A percentile compares a stretch with the other conserved stretches of the same genome.
phyloP scores from a whole-genome alignment of 805 yeast species.

The Cephaloascus fragrans region DNA sequence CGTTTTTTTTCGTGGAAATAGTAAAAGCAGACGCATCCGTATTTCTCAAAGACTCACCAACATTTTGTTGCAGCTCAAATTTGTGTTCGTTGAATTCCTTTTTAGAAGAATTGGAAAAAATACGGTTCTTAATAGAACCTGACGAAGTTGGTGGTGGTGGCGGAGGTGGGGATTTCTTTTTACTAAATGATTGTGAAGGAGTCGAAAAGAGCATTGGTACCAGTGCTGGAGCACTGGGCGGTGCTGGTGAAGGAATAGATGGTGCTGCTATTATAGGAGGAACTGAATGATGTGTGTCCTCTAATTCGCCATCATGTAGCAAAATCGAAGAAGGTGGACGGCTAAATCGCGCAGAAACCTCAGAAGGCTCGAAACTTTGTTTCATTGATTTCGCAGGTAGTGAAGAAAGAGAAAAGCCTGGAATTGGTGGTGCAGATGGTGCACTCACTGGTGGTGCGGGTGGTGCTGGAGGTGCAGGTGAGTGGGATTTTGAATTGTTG shows the following conservation, averaged over 20 bases:
- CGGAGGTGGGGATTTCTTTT: conserved; percentile 13
- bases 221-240: conserved; percentile 1
- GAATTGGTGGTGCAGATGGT: conserved; percentile 11
- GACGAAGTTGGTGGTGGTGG: conserved; percentile 12
- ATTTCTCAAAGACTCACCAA: conserved; percentile 44
- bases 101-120: neutral
- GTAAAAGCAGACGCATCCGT: conserved; percentile 62
- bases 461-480: conserved; percentile 10
- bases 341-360: no score
- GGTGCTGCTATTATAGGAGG: conserved; percentile 17
- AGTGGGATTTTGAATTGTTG: no score
- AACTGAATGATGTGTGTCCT: conserved; percentile 4
- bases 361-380: no score
- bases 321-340: no score
- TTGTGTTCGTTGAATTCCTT: conserved; percentile 6
- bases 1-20: conserved; percentile 28
- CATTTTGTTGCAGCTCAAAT: conserved; percentile 31
- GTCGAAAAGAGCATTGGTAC: no score
- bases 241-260: conserved; percentile 9
- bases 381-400: conserved; percentile 4
- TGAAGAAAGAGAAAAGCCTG: conserved; percentile 2
- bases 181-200: neutral
- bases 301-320: neutral
- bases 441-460: conserved; percentile 8
- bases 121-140: neutral